Base-by-base conservation (phyloP, 2,329 filamentous ascomycete species). In the Trichoderma oligosporum region DNA sequence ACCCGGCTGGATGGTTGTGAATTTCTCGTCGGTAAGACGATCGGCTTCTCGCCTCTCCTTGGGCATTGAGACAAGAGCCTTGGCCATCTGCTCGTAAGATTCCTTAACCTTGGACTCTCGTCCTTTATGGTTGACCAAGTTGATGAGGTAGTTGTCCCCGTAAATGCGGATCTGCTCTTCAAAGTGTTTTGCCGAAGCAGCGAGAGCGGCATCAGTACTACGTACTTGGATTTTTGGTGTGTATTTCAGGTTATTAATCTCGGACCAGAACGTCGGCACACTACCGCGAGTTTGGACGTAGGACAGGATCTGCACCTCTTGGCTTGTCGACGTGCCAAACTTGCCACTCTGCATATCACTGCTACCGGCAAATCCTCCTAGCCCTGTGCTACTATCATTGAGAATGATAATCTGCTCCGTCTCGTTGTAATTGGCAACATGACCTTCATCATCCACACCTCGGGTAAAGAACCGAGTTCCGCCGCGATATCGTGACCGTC, bases 371-470 rank as follows among this genome's bases (percentile, higher is more conserved):
- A 89, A 96, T 6, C 91, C 92, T 38, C 89, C 86, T 41, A 94
- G 75, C 1, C 88, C 87, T 57, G 84, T 84, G 46, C 82, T 80
- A 56, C 77, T 82, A 72, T 97, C 94, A 66, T 97, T 97, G 64
- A 97, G 74, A 35, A 99, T 84, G 60, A 96, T 81, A 31, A 94
- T 80, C 70, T 99, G 94, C 70, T 99, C 94, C 0, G 94, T 97
- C 78, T 99, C 94, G 70, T 99, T 99, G 80, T 93, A 99, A 72
- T 99, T 99, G 63, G 94, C 91, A n/a, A 94, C 94, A 70, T 97
- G 85, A 22, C 94, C 94, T 61, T 94, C 81, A 63, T 96, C 92
- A 68, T 99, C 93, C 45, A 97, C 84, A 51, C 94, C 94, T 62
- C 94, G 86, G 2, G 94, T 95, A 70, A 99, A 94, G 75, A 97